A percentile compares a stretch with the other conserved stretches of the same genome.
These are phyloP conservation scores for Aspergillus sclerotioniger DNA, from an alignment of 495 filamentous ascomycete genomes.

Conservation along the genomic window DNA sequence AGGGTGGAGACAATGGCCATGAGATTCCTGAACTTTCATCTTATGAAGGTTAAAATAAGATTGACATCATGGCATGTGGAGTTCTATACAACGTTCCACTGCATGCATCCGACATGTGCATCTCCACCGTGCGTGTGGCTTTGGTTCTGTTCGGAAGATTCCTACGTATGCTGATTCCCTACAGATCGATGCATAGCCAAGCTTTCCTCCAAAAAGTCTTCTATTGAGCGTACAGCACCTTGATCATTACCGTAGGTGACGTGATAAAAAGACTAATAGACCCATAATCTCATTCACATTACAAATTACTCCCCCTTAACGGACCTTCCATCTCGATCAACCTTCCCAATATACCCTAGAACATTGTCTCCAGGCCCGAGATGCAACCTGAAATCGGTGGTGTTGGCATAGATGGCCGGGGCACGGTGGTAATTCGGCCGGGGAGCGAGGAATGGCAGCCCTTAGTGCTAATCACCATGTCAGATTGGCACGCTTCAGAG, in stretches of 20 bases:
- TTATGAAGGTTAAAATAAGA: not conserved
- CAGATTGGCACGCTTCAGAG: not conserved
- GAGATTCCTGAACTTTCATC: too few species aligned
- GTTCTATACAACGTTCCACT: not conserved
- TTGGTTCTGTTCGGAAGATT: not conserved
- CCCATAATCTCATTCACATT: not conserved
- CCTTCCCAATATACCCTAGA: not conserved
- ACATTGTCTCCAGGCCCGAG: not conserved
- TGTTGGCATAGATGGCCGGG: not conserved
- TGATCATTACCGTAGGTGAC: not conserved
- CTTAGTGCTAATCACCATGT: constrained; percentile 2
- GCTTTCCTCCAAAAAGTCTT: not conserved
- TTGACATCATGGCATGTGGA: not conserved
- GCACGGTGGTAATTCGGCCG: not conserved
- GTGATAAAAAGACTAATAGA: not conserved
- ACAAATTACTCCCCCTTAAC: not conserved
- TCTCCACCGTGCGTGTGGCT: not conserved
- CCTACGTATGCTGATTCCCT: not conserved
- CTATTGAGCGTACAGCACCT: not conserved
- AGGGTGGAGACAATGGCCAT: too few species aligned
- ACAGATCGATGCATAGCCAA: not conserved
- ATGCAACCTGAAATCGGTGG: not conserved
- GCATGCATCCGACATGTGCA: not conserved
- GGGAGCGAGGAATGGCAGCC: not conserved
- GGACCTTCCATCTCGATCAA: not conserved